Base-by-base conservation (phyloP, 2,329 filamentous ascomycete genomes). In the Xylariales sp. region DNA sequence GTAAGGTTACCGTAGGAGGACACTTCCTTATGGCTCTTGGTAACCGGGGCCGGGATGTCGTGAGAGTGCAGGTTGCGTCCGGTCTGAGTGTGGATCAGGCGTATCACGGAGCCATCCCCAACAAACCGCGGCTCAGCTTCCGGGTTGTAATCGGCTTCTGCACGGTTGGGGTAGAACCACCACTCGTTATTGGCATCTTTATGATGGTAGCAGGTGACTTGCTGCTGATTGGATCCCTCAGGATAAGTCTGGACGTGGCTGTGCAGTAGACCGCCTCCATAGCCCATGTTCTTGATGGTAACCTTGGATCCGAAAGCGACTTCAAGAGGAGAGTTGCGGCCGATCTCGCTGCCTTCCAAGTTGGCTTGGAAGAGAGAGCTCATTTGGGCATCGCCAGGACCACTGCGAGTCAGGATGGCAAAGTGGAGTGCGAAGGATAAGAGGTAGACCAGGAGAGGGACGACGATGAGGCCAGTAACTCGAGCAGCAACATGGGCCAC, bases 101-200 rank as follows among this genome's bases (percentile, higher is more conserved):
- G 90, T 54, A 98, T 79, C 44, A 79, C 69, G 55, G 86, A 78
- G 47, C 84, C 82, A 60, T 98, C 82, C 12, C 78, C 82, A 52
- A 96, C 79, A 59, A 84, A 95, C 47, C 88, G 73, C 25, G 84
- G 80, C 44, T 81, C 75, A n/a, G 70, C 80, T 45, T 87, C 81
- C 4, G 79, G 66, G 54, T 90, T 74, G 57, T 82, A 95, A 14
- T 86, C 83, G 18, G 76, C 67, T 45, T 95, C 79, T 40, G 74
- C 67, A 48, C 94, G 87, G 69, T 91, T 95, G 19, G 93, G 93
- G 64, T 96, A 96, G 68, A 98, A 90, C 69, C 94, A 95, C 93
- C 93, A 98, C 64, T 98, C 93, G 63, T 98, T 98, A 78, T 98
- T 98, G 63, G 91, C 78, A 72, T 98, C 93, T 65, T 98, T 98